These are phyloP conservation scores for Saturnispora zaruensis DNA, from an alignment of 805 yeast genomes.

Conservation along the genomic window DNA sequence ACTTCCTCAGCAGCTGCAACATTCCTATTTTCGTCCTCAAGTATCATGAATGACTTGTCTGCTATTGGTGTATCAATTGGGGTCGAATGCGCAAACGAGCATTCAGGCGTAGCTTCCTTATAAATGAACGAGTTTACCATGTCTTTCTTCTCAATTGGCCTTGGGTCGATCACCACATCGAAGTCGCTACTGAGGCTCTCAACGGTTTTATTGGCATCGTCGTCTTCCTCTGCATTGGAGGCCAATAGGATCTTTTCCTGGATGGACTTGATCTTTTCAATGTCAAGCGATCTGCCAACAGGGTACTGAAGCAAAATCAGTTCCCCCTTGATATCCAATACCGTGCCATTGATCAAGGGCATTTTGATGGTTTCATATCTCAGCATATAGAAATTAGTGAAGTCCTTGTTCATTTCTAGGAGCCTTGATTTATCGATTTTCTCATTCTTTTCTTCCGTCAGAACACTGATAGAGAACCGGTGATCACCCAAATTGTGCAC, in stretches of 20 bases:
- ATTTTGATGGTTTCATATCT: conserved; percentile 56
- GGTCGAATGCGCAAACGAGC: conserved; percentile 6
- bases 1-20: background rate
- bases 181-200: conserved; percentile 6
- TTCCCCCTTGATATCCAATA: conserved; percentile 67
- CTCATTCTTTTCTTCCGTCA: background rate
- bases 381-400: conserved; percentile 49
- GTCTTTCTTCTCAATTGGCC: conserved; percentile 10
- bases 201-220: conserved; percentile 3
- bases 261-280: background rate
- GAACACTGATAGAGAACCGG: conserved; percentile 14
- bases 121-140: conserved; percentile 13
- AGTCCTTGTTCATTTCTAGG: conserved; percentile 33
- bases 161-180: conserved; percentile 6
- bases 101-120: conserved; percentile 9
- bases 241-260: background rate
- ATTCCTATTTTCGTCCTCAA: background rate
- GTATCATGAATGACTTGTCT: conserved; percentile 2
- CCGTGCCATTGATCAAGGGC: conserved; percentile 53
- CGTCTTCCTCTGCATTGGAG: background rate
- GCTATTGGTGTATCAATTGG: conserved; percentile 7
- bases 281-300: background rate
- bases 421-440: conserved; percentile 25
- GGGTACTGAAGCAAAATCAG: conserved; percentile 22
- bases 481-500: conserved; percentile 20